phyloP scores from a whole-genome alignment of 2,329 filamentous ascomycete genomes.

The Falciphora oryzae region DNA sequence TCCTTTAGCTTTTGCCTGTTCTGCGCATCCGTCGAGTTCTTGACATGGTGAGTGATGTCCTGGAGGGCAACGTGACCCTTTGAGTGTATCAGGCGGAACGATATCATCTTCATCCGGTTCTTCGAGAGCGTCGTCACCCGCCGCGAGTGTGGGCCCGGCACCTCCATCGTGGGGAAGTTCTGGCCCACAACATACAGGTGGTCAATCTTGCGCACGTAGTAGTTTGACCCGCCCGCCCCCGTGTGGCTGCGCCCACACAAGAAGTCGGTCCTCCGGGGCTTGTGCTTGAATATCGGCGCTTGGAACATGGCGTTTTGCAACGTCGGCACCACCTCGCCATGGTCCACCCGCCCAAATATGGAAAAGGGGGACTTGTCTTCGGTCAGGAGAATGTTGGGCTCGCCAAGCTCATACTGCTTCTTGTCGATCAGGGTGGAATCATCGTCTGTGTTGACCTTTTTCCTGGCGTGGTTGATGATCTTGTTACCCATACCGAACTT shows the following conservation, averaged over 20 bases:
- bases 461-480: slow-evolving; percentile 93
- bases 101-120: slow-evolving; percentile 93
- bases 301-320: slow-evolving; percentile 95
- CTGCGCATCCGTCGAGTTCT: slow-evolving; percentile 88
- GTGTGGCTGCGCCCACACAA: slow-evolving; percentile 78
- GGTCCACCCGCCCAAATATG: slow-evolving; percentile 87
- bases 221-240: slow-evolving; percentile 68
- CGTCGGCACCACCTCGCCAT: slow-evolving; percentile 84
- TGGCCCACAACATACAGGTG: slow-evolving; percentile 89
- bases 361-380: slow-evolving; percentile 96
- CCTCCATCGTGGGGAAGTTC: slow-evolving; percentile 84
- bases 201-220: slow-evolving; percentile 84
- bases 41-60: slow-evolving; percentile 89
- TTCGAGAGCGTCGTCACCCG: slow-evolving; percentile 97
- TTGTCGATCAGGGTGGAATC: slow-evolving; percentile 51
- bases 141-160: slow-evolving; percentile 87
- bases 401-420: slow-evolving; percentile 72
- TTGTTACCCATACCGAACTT: slow-evolving; percentile 98
- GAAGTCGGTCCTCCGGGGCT: slow-evolving; percentile 74
- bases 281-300: slow-evolving; percentile 87
- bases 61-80: slow-evolving; percentile 67
- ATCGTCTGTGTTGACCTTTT: slow-evolving; percentile 68
- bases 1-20: slow-evolving; percentile 97
- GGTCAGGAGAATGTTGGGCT: slow-evolving; percentile 79
- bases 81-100: slow-evolving; percentile 80